These are phyloP conservation scores for Pseudogymnoascus verrucosus DNA, from an alignment of 2,329 filamentous ascomycete genomes.

Conservation along the genomic window DNA sequence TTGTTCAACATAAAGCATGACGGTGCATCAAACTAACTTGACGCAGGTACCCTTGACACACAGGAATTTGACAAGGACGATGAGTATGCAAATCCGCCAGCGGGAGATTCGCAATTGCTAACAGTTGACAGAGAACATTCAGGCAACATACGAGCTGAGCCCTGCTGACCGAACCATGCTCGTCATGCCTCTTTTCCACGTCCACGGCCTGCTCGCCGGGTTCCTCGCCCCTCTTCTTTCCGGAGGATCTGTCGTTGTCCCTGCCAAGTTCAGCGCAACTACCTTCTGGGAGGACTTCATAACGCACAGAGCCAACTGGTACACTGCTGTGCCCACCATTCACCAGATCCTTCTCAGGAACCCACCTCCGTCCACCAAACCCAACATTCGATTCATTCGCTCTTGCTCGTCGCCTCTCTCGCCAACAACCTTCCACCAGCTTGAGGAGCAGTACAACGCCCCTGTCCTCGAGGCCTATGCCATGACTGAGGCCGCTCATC, in stretches of 20 bases:
- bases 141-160: conserved; percentile 66
- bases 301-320: conserved; percentile 74
- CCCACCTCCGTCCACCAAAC: conserved; percentile 58
- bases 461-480: conserved; percentile 85
- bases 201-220: conserved; percentile 77
- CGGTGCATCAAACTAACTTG: conserved; percentile 7
- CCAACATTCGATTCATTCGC: conserved; percentile 75
- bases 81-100: conserved; percentile 45
- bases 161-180: conserved; percentile 69
- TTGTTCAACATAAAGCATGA: background rate
- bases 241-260: conserved; percentile 72
- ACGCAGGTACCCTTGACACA: conserved; percentile 69
- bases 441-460: conserved; percentile 67
- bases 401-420: conserved; percentile 80
- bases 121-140: conserved; percentile 55
- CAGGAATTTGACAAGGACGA: conserved; percentile 71
- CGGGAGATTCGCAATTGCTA: conserved; percentile 9
- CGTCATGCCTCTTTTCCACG: conserved; percentile 87
- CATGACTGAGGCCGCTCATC: conserved; percentile 85
- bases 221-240: conserved; percentile 70
- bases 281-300: conserved; percentile 78
- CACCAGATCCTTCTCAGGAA: conserved; percentile 80
- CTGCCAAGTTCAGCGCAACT: conserved; percentile 68
- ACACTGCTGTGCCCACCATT: conserved; percentile 87
- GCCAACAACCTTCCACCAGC: conserved; percentile 70